Conservation (phyloP, 2,329 filamentous ascomycete species). For the Aciculosporium take region DNA sequence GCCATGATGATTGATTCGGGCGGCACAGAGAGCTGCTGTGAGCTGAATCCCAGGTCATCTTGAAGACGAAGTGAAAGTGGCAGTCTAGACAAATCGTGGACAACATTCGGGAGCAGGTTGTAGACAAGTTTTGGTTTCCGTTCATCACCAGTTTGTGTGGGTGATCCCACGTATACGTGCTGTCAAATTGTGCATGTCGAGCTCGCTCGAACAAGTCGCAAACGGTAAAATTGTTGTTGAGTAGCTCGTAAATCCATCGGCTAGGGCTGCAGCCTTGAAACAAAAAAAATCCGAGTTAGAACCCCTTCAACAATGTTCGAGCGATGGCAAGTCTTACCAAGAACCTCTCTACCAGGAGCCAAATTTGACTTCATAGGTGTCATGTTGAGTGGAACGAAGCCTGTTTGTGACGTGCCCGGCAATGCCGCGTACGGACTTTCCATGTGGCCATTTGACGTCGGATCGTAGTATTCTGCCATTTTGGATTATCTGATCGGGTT, state of each 20-base stretch:
- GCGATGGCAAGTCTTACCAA: constrained; percentile 13
- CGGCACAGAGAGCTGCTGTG: constrained; percentile 18
- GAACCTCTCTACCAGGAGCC: constrained; percentile 11
- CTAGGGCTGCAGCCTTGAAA: constrained; percentile 26
- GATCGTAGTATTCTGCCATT: constrained; percentile 18
- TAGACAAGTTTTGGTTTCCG: constrained; percentile 24
- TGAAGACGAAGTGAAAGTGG: constrained; percentile 28
- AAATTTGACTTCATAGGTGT: constrained; percentile 20
- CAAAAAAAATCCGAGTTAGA: constrained; percentile 1
- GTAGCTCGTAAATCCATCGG: constrained; percentile 27
- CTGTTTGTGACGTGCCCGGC: constrained; percentile 17
- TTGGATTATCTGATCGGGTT: not conserved
- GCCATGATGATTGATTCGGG: constrained; percentile 19
- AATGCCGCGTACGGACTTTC: constrained; percentile 17
- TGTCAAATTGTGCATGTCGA: constrained; percentile 15
- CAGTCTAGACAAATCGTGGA: constrained; percentile 27
- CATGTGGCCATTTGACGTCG: constrained; percentile 16
- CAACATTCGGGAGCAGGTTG: constrained; percentile 14
- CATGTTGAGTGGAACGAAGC: constrained; percentile 17
- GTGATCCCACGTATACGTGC: constrained; percentile 21
- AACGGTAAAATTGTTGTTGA: constrained; percentile 22
- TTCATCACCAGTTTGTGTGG: constrained; percentile 23
- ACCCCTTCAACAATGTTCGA: too few species aligned
- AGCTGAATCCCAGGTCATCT: constrained; percentile 18
- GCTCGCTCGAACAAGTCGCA: constrained; percentile 24